phyloP scores from a whole-genome alignment of 2,329 filamentous ascomycete genomes.

The Davidsoniella virescens region DNA sequence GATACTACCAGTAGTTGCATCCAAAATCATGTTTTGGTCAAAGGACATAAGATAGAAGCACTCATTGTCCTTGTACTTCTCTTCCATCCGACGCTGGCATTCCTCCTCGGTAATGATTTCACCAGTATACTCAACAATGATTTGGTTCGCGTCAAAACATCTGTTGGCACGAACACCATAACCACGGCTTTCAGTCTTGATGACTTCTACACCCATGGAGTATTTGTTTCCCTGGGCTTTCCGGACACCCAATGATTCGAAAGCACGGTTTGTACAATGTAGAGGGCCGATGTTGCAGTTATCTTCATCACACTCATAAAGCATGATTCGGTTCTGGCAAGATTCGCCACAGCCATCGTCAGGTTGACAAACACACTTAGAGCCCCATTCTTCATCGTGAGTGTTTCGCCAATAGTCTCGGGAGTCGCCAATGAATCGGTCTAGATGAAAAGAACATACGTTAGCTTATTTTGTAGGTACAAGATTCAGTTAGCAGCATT shows the following conservation, averaged over 20 bases:
- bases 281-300: slow-evolving; percentile 72
- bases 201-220: slow-evolving; percentile 83
- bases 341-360: slow-evolving; percentile 74
- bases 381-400: slow-evolving; percentile 51
- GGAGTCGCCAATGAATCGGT: slow-evolving; percentile 80
- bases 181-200: slow-evolving; percentile 76
- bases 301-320: slow-evolving; percentile 83
- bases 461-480: background rate
- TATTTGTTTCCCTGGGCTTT: slow-evolving; percentile 68
- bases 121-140: slow-evolving; percentile 96
- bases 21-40: slow-evolving; percentile 96
- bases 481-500: background rate
- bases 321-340: slow-evolving; percentile 91
- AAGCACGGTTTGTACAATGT: slow-evolving; percentile 71
- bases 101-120: slow-evolving; percentile 94
- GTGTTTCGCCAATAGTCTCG: slow-evolving; percentile 65
- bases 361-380: slow-evolving; percentile 59
- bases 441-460: slow-evolving; percentile 28
- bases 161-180: slow-evolving; percentile 86
- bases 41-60: slow-evolving; percentile 99
- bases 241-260: slow-evolving; percentile 61
- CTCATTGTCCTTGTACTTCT: slow-evolving; percentile 88
- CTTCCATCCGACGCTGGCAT: slow-evolving; percentile 84
- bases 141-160: slow-evolving; percentile 73
- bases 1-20: slow-evolving; percentile 88